These are phyloP conservation scores for Solanum chilense DNA, from an alignment of 257 asterid genomes.

Conservation along the genomic window DNA sequence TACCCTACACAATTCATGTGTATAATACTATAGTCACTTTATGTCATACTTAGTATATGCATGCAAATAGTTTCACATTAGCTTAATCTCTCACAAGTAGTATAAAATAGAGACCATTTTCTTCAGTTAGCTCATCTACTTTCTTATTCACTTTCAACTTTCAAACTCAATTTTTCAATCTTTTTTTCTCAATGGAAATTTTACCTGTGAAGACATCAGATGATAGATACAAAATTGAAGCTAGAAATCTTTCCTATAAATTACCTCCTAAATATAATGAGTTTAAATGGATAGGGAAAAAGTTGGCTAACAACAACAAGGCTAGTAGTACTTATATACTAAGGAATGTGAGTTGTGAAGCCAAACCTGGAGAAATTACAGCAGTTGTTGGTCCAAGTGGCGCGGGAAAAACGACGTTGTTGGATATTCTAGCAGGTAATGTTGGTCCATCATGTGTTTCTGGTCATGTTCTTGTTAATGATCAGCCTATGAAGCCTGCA, in stretches of 20 bases:
- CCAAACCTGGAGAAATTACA: slow-evolving; percentile 55
- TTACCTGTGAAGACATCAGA: slow-evolving; percentile 16
- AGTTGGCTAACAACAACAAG: background rate
- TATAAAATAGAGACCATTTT: slow-evolving; percentile 10
- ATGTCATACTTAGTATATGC: slow-evolving; percentile 2
- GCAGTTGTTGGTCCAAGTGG: slow-evolving; percentile 85
- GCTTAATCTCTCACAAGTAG: background rate
- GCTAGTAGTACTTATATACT: slow-evolving; percentile 20
- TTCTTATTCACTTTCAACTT: background rate
- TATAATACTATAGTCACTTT: background rate
- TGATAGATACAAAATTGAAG: slow-evolving; percentile 23
- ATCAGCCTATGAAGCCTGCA: slow-evolving; percentile 22
- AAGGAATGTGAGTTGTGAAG: slow-evolving; percentile 46
- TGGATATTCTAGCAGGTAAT: slow-evolving; percentile 50
- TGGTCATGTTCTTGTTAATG: slow-evolving; percentile 47
- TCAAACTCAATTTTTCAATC: background rate
- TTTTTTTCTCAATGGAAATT: slow-evolving; percentile 29
- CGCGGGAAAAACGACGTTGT: slow-evolving; percentile 73
- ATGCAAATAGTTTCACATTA: slow-evolving; percentile 5
- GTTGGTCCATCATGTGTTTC: slow-evolving; percentile 14
- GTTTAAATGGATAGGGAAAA: slow-evolving; percentile 7
- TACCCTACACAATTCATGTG: background rate
- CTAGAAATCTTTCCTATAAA: slow-evolving; percentile 37
- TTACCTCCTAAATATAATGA: slow-evolving; percentile 15
- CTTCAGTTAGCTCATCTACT: slow-evolving; percentile 37